Conservation (phyloP, 2,329 filamentous ascomycete genomes). For the Aureobasidium sp. region DNA sequence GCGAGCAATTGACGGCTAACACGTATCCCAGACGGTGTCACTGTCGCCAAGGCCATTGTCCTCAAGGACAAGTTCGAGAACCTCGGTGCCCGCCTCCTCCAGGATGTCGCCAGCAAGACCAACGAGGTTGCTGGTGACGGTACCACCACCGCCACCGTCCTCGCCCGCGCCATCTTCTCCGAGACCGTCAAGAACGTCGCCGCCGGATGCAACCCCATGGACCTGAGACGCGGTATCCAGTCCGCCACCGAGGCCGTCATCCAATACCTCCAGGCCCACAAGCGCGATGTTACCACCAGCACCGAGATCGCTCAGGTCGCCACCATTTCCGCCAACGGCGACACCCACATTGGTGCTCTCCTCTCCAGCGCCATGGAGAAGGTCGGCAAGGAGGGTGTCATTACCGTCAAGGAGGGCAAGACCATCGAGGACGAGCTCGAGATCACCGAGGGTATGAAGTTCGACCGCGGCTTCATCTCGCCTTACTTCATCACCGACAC, state of each 20-base stretch:
- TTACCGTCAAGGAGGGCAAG: conserved; percentile 99
- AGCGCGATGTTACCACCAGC: conserved; percentile 95
- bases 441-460: conserved; percentile 99
- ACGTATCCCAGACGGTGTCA: conserved; percentile 38
- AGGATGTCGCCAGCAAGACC: conserved; percentile 98
- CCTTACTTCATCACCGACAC: conserved; percentile 99
- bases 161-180: conserved; percentile 96
- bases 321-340: conserved; percentile 96
- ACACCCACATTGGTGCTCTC: conserved; percentile 87
- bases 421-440: conserved; percentile 96
- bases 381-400: conserved; percentile 99
- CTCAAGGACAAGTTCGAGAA: conserved; percentile 99
- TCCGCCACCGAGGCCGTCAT: conserved; percentile 92
- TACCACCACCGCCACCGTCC: conserved; percentile 94
- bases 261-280: conserved; percentile 88
- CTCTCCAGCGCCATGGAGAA: conserved; percentile 99
- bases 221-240: conserved; percentile 93
- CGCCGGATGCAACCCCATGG: conserved; percentile 99
- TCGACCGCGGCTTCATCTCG: conserved; percentile 96
- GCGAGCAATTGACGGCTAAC: conserved; percentile 15
- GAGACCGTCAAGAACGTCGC: conserved; percentile 99
- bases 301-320: conserved; percentile 96
- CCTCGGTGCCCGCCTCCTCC: conserved; percentile 88
- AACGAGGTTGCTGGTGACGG: conserved; percentile 98
- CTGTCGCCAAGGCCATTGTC: conserved; percentile 64